Evolutionary conservation across 257 asterid species (phyloP), one percentile per base, ranked within the genome.

Genomic region (Anisodus tanguticus): DNA sequence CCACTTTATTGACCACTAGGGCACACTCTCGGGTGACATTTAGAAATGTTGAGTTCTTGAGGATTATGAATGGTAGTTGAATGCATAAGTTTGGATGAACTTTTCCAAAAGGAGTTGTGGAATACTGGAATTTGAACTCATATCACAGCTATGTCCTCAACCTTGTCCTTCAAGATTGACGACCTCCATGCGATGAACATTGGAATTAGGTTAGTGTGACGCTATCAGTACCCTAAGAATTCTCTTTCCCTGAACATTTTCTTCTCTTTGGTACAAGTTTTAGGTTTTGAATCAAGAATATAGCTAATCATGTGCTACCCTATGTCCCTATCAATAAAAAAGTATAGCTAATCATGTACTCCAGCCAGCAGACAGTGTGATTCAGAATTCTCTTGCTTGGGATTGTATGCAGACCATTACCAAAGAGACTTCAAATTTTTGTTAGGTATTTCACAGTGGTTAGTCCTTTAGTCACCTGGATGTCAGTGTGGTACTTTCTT

Each of bases 381-480:
- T 62, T 41, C 35, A 70, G 37, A 41, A 16, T 39, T 15, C 53
- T 68, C 41, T n/a, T 16, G 79, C 55, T 41, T 31, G 17, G 60
- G 17, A 51, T 8, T 4, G 7, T 13, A 55, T 4, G 60, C 60
- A 55, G 60, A 55, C 60, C 60, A 55, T 1, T 55, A 55, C n/a
- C 60, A 55, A 55, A 55, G 2, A 4, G 60, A 55, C 12, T 55
- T 55, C 60, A 55, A 41, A 69, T 16, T 69, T 41, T 39, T 1
- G 78, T 70, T 12, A 45, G 16, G 22, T 45, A n/a, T 37, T 43
- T 71, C 8, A 22, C 31, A 41, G 79, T 71, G 55, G 54, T 43
- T 70, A 43, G 79, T 71, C 37, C 57, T 71, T 47, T 43, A 43
- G 45, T 71, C 54, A 71, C 79, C 79, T 71, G 58, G 11, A 17